phyloP scores from a whole-genome alignment of 495 filamentous ascomycete genomes.

The Penicillium tannophilum region DNA sequence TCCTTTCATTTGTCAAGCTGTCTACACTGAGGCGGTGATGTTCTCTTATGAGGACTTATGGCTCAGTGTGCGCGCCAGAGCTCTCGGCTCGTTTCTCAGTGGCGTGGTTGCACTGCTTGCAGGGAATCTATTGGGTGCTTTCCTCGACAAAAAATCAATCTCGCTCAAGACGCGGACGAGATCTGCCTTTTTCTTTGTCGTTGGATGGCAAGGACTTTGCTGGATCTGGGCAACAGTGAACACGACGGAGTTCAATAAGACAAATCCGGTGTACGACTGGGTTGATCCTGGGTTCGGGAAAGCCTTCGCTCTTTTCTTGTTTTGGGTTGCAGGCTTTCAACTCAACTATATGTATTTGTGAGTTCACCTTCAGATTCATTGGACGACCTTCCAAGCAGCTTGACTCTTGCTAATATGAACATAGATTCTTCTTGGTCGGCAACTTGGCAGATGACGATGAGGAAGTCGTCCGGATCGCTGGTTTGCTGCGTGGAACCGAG shows the following conservation, averaged over 20 bases:
- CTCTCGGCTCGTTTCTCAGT: constrained; percentile 62
- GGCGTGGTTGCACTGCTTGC: constrained; percentile 59
- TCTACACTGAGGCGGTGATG: constrained; percentile 63
- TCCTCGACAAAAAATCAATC: constrained; percentile 53
- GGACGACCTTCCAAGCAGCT: background rate
- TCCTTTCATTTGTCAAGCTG: constrained; percentile 61
- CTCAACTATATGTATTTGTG: constrained; percentile 65
- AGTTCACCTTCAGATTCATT: constrained; percentile 16
- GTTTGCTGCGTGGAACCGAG: constrained; percentile 61
- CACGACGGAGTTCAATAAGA: constrained; percentile 52
- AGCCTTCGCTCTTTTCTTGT: constrained; percentile 59
- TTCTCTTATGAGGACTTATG: constrained; percentile 62
- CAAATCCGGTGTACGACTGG: constrained; percentile 61
- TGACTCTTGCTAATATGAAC: constrained; percentile 11
- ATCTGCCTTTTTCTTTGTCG: constrained; percentile 45
- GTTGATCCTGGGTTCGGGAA: constrained; percentile 53
- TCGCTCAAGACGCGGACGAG: constrained; percentile 52
- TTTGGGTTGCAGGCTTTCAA: constrained; percentile 62
- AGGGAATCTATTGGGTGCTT: constrained; percentile 59
- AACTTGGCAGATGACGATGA: constrained; percentile 57
- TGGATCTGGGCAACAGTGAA: constrained; percentile 64
- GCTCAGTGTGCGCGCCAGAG: constrained; percentile 63
- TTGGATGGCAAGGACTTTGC: constrained; percentile 57
- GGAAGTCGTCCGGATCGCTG: constrained; percentile 62
- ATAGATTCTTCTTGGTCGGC: constrained; percentile 62